Percentiles rank a stretch among this genome's conserved stretches.
Evolutionary conservation across 1,284 basidiomycete species (phyloP).

Genomic region (Trichosporon coremiiforme): DNA sequence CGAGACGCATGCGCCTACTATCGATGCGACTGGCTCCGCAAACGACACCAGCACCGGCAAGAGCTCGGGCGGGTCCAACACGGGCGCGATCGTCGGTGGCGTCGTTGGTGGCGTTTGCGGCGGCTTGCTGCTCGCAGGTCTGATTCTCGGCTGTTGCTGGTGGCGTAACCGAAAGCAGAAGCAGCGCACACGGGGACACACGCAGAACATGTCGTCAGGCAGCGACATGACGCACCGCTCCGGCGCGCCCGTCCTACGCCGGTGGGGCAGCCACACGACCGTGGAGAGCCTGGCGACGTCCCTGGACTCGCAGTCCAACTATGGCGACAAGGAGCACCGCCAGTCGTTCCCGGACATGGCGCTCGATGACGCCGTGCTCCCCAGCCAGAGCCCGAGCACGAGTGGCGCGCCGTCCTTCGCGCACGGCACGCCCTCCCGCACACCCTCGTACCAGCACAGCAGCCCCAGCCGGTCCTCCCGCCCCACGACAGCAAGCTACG

Average conservation of each 20-base stretch:
- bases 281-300: slow-evolving; percentile 10
- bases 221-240: slow-evolving; percentile 18
- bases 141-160: slow-evolving; percentile 15
- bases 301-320: slow-evolving; percentile 1
- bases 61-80: neutral
- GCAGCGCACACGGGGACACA: neutral
- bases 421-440: too few relatives aligned
- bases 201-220: neutral
- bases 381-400: neutral
- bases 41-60: neutral
- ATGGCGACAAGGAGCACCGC: slow-evolving; percentile 6
- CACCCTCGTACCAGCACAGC: neutral
- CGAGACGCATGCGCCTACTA: neutral
- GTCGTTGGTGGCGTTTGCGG: neutral
- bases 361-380: slow-evolving; percentile 17
- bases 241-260: slow-evolving; percentile 2
- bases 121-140: slow-evolving; percentile 4
- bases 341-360: neutral
- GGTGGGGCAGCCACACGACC: slow-evolving; percentile 3
- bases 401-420: neutral
- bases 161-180: slow-evolving; percentile 6
- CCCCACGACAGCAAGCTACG: neutral
- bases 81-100: slow-evolving; percentile 10
- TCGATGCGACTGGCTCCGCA: neutral
- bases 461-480: neutral